Percentiles rank a stretch among this genome's conserved stretches.
Conservation (phyloP, 345 rosid genomes). For the Arabidopsis suecica region DNA sequence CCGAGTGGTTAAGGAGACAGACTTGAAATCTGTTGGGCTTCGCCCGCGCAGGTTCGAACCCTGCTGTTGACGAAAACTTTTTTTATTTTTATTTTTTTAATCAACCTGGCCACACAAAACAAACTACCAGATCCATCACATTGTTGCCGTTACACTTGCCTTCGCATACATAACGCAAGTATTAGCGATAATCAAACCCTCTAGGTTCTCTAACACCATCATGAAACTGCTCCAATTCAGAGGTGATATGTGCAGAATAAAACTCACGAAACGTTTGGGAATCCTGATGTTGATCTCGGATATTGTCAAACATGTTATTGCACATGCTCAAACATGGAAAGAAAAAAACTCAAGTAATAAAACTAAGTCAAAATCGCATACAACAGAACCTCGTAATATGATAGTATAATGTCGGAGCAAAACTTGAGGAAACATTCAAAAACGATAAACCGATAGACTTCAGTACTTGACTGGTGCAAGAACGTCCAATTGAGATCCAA, state of each 20-base stretch:
- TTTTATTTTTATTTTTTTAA: not conserved
- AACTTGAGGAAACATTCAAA: constrained; percentile 22
- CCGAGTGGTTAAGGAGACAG: constrained; percentile 99
- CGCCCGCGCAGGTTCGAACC: constrained; percentile 93
- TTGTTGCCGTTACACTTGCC: too few species aligned
- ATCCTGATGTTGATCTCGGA: too few species aligned
- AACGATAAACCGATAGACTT: constrained; percentile 9
- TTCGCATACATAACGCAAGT: too few species aligned
- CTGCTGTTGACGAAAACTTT: constrained; percentile 66
- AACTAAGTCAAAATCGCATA: constrained; percentile 15
- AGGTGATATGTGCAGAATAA: too few species aligned
- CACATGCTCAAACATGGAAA: too few species aligned
- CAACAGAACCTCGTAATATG: constrained; percentile 11
- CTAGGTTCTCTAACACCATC: too few species aligned
- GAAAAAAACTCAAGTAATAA: not conserved
- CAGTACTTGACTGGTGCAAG: constrained; percentile 70
- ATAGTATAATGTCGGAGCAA: not conserved
- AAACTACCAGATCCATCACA: not conserved
- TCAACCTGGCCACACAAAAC: not conserved
- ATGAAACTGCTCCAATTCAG: too few species aligned
- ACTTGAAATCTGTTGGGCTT: constrained; percentile 90
- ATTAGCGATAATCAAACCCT: too few species aligned
- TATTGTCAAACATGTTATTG: too few species aligned
- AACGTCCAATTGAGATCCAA: constrained; percentile 69
- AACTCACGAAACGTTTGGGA: too few species aligned